Conservation (phyloP, 768 basidiomycete species). For the Tylopilus sp. region DNA sequence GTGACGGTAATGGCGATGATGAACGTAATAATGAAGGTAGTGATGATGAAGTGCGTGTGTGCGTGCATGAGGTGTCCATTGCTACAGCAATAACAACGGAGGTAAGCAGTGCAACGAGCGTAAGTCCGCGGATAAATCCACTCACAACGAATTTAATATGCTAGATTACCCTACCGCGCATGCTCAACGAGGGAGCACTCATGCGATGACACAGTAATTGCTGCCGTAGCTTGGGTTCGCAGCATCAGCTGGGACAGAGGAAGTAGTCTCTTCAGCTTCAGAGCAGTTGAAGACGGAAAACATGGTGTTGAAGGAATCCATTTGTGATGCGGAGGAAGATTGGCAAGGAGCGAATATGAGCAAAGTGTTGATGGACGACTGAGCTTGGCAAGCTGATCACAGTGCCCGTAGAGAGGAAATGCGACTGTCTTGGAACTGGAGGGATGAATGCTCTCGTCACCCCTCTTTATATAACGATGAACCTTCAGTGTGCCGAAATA, state of each 20-base stretch:
- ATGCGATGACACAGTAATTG: conserved; percentile 21
- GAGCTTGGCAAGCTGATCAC: neutral
- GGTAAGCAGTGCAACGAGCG: conserved; percentile 5
- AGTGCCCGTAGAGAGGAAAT: conserved; percentile 1
- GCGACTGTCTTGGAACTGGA: conserved; percentile 8
- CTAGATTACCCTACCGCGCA: neutral
- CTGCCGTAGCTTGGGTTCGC: neutral
- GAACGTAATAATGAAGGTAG: neutral
- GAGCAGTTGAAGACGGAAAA: conserved; percentile 14
- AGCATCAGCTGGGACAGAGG: conserved; percentile 15
- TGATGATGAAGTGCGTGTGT: conserved; percentile 11
- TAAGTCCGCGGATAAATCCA: neutral
- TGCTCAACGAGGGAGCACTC: neutral
- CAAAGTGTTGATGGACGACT: neutral
- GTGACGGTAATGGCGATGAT: conserved; percentile 2
- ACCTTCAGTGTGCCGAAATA: neutral
- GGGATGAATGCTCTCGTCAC: neutral
- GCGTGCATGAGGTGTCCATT: conserved; percentile 2
- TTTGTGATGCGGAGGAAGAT: conserved; percentile 4
- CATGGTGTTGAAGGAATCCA: conserved; percentile 22
- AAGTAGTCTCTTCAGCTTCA: conserved; percentile 2
- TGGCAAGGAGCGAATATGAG: neutral
- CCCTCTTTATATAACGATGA: conserved; percentile 21
- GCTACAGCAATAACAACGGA: conserved; percentile 2
- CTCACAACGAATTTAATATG: conserved; percentile 23